Evolutionary conservation across 2,329 filamentous ascomycete species (phyloP).

Genomic region (Ceratocystis harringtonii): DNA sequence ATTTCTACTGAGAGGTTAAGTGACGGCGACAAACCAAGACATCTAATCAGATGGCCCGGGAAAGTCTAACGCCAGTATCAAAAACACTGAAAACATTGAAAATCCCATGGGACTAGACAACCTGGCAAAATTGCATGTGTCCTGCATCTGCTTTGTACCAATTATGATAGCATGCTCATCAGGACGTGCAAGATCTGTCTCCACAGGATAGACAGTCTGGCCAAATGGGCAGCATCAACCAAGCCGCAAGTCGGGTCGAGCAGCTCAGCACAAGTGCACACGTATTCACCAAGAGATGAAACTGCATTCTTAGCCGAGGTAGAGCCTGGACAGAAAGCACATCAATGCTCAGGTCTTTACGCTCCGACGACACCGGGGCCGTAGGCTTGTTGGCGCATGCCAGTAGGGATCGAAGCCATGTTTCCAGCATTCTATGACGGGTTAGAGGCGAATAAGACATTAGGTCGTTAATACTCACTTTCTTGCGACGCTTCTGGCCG

Average conservation of each 20-base stretch:
- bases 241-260: slow-evolving; percentile 6
- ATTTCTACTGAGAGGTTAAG: slow-evolving; percentile 11
- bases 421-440: slow-evolving; percentile 32
- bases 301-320: slow-evolving; percentile 17
- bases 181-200: neutral
- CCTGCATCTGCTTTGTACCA: neutral
- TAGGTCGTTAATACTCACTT: slow-evolving; percentile 31
- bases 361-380: slow-evolving; percentile 44
- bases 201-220: neutral
- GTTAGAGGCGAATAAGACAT: slow-evolving; percentile 28
- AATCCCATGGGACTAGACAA: neutral
- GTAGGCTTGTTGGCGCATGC: slow-evolving; percentile 38
- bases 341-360: slow-evolving; percentile 23
- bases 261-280: slow-evolving; percentile 7
- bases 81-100: slow-evolving; percentile 14
- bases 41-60: slow-evolving; percentile 2
- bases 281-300: slow-evolving; percentile 8
- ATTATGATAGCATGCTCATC: neutral
- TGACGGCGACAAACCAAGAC: neutral
- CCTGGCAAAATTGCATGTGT: neutral
- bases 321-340: neutral
- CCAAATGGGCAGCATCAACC: slow-evolving; percentile 16
- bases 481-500: slow-evolving; percentile 48
- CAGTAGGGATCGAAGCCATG: slow-evolving; percentile 29
- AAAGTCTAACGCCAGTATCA: neutral